A percentile compares a stretch with the other conserved stretches of the same genome.
These are phyloP conservation scores for Plectosphaerella plurivora DNA, from an alignment of 2,329 filamentous ascomycete genomes.

Conservation along the genomic window DNA sequence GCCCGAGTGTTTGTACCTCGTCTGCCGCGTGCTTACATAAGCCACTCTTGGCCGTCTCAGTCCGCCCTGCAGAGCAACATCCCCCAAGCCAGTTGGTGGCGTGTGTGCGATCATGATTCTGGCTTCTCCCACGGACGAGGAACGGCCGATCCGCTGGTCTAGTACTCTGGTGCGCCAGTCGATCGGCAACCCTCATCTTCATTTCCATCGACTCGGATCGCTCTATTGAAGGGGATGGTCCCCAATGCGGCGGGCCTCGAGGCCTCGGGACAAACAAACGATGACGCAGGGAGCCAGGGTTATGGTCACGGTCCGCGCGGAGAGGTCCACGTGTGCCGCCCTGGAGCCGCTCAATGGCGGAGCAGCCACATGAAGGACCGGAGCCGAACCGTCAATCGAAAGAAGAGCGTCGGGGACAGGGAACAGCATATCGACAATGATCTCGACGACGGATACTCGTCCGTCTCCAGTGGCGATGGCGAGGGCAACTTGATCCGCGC, in stretches of 20 bases:
- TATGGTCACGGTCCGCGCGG: conserved; percentile 2
- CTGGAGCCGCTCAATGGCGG: neutral
- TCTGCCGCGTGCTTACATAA: too few relatives aligned
- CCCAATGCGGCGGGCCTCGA: conserved; percentile 1
- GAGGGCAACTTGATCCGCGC: conserved; percentile 24
- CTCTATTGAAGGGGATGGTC: neutral
- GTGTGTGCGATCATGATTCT: too few relatives aligned
- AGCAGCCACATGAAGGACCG: neutral
- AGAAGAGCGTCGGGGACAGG: conserved; percentile 1
- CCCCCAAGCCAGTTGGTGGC: neutral
- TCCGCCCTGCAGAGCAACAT: neutral
- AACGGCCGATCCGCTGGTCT: too few relatives aligned
- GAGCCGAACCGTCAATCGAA: neutral
- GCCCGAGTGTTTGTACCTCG: too few relatives aligned
- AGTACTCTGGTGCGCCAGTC: too few relatives aligned
- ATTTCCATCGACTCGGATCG: neutral
- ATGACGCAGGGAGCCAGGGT: neutral
- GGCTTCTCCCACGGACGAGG: too few relatives aligned
- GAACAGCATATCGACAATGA: conserved; percentile 15
- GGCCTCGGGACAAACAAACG: neutral
- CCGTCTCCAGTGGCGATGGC: conserved; percentile 24
- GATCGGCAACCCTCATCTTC: neutral
- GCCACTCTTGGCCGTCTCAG: too few relatives aligned
- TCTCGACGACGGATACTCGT: conserved; percentile 22
- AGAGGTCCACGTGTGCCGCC: neutral